Evolutionary conservation across 352 stramenopile genomes (phyloP).

Genomic region (Phytophthora quininea): DNA sequence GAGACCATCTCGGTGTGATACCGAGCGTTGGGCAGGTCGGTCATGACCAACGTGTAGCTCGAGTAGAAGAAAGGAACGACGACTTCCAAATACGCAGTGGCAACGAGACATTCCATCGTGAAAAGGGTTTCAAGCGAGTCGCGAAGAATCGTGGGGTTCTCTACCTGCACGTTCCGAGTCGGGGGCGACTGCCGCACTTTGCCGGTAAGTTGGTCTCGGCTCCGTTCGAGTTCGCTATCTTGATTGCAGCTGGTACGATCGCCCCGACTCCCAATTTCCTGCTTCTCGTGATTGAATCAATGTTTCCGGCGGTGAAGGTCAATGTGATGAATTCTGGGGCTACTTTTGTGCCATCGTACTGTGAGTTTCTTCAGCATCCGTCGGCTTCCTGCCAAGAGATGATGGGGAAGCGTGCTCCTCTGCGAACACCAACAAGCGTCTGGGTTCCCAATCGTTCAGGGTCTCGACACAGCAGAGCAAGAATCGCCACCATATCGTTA

Average conservation of each 20-base stretch:
- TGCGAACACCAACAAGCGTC: not conserved
- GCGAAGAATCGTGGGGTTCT: not conserved
- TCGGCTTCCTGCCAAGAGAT: not conserved
- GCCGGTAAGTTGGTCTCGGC: too few species aligned
- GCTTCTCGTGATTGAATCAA: too few species aligned
- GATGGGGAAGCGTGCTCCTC: slow-evolving; percentile 12
- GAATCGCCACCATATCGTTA: not conserved
- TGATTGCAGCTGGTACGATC: too few species aligned
- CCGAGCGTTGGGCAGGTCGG: slow-evolving; percentile 20
- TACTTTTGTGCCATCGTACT: too few species aligned
- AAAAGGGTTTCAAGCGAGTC: slow-evolving; percentile 28
- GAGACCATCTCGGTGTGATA: slow-evolving; percentile 40
- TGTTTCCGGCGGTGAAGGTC: too few species aligned
- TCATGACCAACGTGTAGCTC: slow-evolving; percentile 16
- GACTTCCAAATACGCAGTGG: slow-evolving; percentile 41
- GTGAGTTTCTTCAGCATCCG: too few species aligned
- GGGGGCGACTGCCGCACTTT: too few species aligned
- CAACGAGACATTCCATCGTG: slow-evolving; percentile 36
- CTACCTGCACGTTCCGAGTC: too few species aligned
- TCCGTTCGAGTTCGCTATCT: too few species aligned
- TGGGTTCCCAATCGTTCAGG: slow-evolving; percentile 3
- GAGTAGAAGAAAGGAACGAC: slow-evolving; percentile 39
- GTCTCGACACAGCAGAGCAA: slow-evolving; percentile 9
- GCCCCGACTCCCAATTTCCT: too few species aligned
- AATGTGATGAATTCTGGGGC: too few species aligned